Evolutionary conservation across 2,329 filamentous ascomycete genomes (phyloP).

Genomic region (Metarhizium brunneum): DNA sequence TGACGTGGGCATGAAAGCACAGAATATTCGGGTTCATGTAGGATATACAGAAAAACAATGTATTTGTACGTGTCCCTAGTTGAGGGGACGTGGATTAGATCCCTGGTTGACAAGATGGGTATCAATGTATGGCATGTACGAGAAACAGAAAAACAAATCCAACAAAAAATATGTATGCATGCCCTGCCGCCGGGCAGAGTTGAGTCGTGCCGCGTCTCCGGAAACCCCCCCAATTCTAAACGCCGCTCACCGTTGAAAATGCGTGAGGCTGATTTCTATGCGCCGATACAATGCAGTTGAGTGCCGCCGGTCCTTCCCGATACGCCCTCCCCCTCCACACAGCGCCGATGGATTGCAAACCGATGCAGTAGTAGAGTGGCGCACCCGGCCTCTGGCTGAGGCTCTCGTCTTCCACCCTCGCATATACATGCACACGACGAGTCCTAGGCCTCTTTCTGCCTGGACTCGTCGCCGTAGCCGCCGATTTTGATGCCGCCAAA

Average conservation of each 20-base stretch:
- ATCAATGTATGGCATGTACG: background rate
- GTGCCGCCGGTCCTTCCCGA: conserved; percentile 10
- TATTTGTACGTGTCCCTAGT: background rate
- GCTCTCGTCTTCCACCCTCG: background rate
- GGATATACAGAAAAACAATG: background rate
- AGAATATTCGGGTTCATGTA: background rate
- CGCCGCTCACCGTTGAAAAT: conserved; percentile 16
- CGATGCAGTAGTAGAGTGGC: too few relatives aligned
- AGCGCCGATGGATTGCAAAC: background rate
- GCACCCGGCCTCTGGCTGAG: too few relatives aligned
- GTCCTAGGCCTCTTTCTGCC: conserved; percentile 19
- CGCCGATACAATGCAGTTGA: conserved; percentile 20
- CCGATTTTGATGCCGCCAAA: conserved; percentile 41
- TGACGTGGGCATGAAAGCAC: background rate
- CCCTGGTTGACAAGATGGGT: conserved; percentile 24
- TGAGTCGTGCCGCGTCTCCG: conserved; percentile 18
- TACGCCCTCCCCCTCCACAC: background rate
- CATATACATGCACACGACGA: too few relatives aligned
- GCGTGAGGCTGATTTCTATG: conserved; percentile 1
- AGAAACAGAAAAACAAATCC: conserved; percentile 14
- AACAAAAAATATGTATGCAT: conserved; percentile 11
- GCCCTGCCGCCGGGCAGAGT: conserved; percentile 16
- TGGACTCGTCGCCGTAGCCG: conserved; percentile 49
- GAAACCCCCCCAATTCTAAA: conserved; percentile 5
- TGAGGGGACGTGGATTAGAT: background rate